These are phyloP conservation scores for Delonix regia DNA, from an alignment of 306 rosid genomes.

Conservation along the genomic window DNA sequence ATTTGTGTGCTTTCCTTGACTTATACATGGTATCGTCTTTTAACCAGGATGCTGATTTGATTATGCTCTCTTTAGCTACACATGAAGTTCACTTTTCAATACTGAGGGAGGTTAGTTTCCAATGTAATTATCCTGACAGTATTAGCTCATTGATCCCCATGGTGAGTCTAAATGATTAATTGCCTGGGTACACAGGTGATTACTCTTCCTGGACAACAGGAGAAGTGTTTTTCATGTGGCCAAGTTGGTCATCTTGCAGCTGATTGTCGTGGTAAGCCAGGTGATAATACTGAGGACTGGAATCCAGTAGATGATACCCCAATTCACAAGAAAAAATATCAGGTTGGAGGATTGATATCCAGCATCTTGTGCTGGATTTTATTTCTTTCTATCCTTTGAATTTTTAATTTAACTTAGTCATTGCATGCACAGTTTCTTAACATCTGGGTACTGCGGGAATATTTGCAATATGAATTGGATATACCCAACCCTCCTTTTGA, in stretches of 20 bases:
- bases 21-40: slow-evolving; percentile 25
- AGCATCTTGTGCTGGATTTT: slow-evolving; percentile 33
- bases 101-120: slow-evolving; percentile 87
- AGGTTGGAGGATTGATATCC: slow-evolving; percentile 59
- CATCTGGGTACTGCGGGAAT: slow-evolving; percentile 90
- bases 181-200: slow-evolving; percentile 62
- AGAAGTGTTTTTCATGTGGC: slow-evolving; percentile 84
- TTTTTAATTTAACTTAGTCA: slow-evolving; percentile 30
- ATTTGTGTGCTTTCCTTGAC: not conserved
- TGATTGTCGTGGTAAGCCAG: slow-evolving; percentile 79
- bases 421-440: slow-evolving; percentile 67
- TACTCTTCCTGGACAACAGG: slow-evolving; percentile 87
- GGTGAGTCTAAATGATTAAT: slow-evolving; percentile 39
- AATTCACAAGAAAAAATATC: slow-evolving; percentile 91
- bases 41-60: slow-evolving; percentile 93
- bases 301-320: slow-evolving; percentile 78
- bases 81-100: slow-evolving; percentile 95
- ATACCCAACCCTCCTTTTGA: slow-evolving; percentile 79
- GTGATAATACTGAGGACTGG: slow-evolving; percentile 56
- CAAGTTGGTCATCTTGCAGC: slow-evolving; percentile 96
- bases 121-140: slow-evolving; percentile 30
- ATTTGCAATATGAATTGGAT: slow-evolving; percentile 78
- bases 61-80: slow-evolving; percentile 92
- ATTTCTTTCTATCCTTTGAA: slow-evolving; percentile 22
- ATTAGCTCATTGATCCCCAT: slow-evolving; percentile 37